A percentile compares a stretch with the other conserved stretches of the same genome.
Evolutionary conservation across 108 stramenopile genomes (phyloP).

Genomic region (Stephanodiscus triporus): DNA sequence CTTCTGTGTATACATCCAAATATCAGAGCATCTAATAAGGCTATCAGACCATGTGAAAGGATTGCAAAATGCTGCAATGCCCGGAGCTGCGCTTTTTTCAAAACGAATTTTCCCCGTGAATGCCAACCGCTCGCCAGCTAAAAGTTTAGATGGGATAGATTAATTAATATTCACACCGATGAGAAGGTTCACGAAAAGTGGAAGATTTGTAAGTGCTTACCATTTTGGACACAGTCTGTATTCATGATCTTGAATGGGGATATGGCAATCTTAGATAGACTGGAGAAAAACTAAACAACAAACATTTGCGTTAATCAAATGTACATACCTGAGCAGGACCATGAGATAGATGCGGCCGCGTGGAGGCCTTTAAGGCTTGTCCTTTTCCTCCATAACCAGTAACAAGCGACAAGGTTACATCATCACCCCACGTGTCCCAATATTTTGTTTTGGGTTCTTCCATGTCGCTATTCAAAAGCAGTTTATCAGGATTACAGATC

Average conservation of each 20-base stretch:
- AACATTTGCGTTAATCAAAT: too few species aligned
- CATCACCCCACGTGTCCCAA: slow-evolving; percentile 42
- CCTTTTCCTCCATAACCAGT: slow-evolving; percentile 32
- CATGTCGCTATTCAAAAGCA: slow-evolving; percentile 35
- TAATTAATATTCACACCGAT: background rate
- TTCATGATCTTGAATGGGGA: slow-evolving; percentile 2
- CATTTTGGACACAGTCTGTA: slow-evolving; percentile 26
- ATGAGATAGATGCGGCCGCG: slow-evolving; percentile 26
- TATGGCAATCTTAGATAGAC: background rate
- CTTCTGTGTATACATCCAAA: slow-evolving; percentile 29
- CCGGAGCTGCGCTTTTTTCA: slow-evolving; percentile 10
- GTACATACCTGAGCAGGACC: slow-evolving; percentile 30
- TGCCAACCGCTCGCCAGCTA: slow-evolving; percentile 39
- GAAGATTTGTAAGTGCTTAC: slow-evolving; percentile 6
- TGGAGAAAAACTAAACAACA: background rate
- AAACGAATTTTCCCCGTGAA: slow-evolving; percentile 36
- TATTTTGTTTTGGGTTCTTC: slow-evolving; percentile 36
- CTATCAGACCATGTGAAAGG: slow-evolving; percentile 34
- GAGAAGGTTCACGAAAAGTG: background rate
- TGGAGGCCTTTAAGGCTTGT: slow-evolving; percentile 20
- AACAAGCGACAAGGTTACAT: slow-evolving; percentile 8
- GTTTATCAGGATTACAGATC: slow-evolving; percentile 16
- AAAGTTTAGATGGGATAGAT: background rate
- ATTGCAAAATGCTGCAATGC: slow-evolving; percentile 17
- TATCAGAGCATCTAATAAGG: slow-evolving; percentile 32